Base-by-base conservation (phyloP, 352 stramenopile genomes). In the Aphanomyces cochlioides region DNA sequence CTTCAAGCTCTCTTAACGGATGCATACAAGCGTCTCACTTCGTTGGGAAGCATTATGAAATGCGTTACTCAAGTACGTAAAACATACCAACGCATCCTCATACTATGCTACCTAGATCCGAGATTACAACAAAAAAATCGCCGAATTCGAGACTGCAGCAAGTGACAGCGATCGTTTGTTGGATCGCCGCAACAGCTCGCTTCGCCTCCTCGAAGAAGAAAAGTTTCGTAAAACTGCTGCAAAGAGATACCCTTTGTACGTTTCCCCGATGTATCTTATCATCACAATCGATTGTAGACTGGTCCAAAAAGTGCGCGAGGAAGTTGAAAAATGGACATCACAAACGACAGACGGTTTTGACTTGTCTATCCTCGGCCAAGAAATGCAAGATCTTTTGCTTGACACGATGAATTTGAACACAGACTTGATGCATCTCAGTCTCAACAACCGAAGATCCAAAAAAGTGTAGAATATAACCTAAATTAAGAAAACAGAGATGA, bases 371-470 rank as follows among this genome's bases (percentile, higher is more conserved):
- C 76, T 95, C 4, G 85, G 87, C 34, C 74, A 87, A 17, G 78
- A 90, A 28, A 76, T 96, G 56, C 90, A 93, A 67, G 82, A 78
- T 1, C 67, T 92, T 8, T 40, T 96, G 4, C 39, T 87, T 40
- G 82, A 93, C 50, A 93, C 90, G 84, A 83, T 95, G 78, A 90
- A 91, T 61, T 88, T 79, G 2, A 75, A 94, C 72, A 96, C 85
- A 1, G 83, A 78, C 7, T 76, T 96, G 7, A 93, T 96, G 84
- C 88, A 96, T 56, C 76, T 96, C 7, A 81, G 77, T 0, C 67
- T 88, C 5, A 53, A 87, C 0, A 77, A 86, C 37, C 79, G 36
- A 72, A 61, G 69, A 47, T 21, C 41, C 28, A 66, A 73, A 67
- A 12, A n/a, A 47, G 6, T 43, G 64, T 50, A 70, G 45, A 56